A percentile compares a stretch with the other conserved stretches of the same genome.
These are phyloP conservation scores for Ormosia emarginata DNA, from an alignment of 306 rosid species.

Conservation along the genomic window DNA sequence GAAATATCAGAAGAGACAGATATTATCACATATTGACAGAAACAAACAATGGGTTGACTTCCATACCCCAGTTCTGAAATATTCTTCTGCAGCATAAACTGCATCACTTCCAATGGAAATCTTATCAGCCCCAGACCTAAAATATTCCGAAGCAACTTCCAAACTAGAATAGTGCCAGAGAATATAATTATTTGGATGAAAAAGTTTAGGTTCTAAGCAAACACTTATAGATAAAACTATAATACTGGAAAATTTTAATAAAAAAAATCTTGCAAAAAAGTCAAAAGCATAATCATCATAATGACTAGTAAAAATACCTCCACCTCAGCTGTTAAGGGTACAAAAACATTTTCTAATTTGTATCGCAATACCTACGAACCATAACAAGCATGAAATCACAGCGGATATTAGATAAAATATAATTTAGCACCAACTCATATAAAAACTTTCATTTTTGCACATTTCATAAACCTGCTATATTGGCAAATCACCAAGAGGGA, in stretches of 20 bases:
- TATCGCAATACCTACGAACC: slow-evolving; percentile 69
- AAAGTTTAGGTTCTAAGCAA: neutral
- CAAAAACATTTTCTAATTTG: slow-evolving; percentile 92
- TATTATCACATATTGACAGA: neutral
- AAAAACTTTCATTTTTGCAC: neutral
- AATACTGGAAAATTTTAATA: neutral
- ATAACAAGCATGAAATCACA: slow-evolving; percentile 10
- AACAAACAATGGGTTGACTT: slow-evolving; percentile 14
- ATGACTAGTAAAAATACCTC: slow-evolving; percentile 54
- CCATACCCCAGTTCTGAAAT: slow-evolving; percentile 80
- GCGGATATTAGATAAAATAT: neutral
- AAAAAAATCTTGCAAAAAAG: neutral
- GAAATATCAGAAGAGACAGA: slow-evolving; percentile 29
- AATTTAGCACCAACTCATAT: neutral
- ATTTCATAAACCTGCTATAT: slow-evolving; percentile 79
- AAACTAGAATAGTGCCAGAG: slow-evolving; percentile 88
- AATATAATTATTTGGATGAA: neutral
- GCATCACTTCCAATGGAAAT: slow-evolving; percentile 98
- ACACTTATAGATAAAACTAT: neutral
- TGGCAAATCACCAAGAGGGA: slow-evolving; percentile 96
- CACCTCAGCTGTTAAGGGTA: slow-evolving; percentile 96
- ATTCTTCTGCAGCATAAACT: slow-evolving; percentile 94
- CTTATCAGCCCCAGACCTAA: slow-evolving; percentile 98
- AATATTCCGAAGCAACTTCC: slow-evolving; percentile 98
- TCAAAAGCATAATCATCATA: slow-evolving; percentile 1